A percentile compares a stretch with the other conserved stretches of the same genome.
Evolutionary conservation across 129 eudicot genomes (phyloP).

Genomic region (Daucus carota): DH1_v3.0 NC_030388.2:7582001-7582500

Average conservation of each 20-base stretch:
- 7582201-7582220: neutral
- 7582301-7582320: neutral
- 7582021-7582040: neutral
- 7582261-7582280: neutral
- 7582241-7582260: neutral
- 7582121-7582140: neutral
- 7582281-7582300: neutral
- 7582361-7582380: neutral
- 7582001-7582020: neutral
- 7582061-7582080: neutral
- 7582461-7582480: slow-evolving; percentile 40
- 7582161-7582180: neutral
- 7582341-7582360: neutral
- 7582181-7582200: neutral
- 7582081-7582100: neutral
- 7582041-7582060: neutral
- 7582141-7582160: neutral
- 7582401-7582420: neutral
- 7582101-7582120: neutral
- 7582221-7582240: neutral
- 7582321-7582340: neutral
- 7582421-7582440: slow-evolving; percentile 38
- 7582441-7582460: slow-evolving; percentile 50
- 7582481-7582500: slow-evolving; percentile 70
- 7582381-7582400: neutral